phyloP scores from a whole-genome alignment of 2,329 filamentous ascomycete genomes.

The Oidium heveae region DNA sequence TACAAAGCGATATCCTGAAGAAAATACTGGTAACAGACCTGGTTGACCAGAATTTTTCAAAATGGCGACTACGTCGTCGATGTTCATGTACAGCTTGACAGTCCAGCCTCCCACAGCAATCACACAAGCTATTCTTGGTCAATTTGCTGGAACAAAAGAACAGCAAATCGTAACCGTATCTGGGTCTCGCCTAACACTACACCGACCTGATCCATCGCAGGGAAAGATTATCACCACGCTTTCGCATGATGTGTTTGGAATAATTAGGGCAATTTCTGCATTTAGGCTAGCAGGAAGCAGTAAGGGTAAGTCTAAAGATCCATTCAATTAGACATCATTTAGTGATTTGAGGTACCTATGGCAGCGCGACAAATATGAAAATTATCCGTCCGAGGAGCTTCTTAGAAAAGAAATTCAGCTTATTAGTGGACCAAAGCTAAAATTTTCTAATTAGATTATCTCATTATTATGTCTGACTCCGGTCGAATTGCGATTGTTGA shows the following conservation, averaged over 20 bases:
- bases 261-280: constrained; percentile 67
- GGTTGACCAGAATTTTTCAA: constrained; percentile 6
- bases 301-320: constrained; percentile 52
- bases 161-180: constrained; percentile 92
- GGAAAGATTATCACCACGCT: constrained; percentile 69
- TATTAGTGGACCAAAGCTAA: constrained; percentile 7
- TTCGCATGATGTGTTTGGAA: constrained; percentile 87
- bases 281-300: constrained; percentile 82
- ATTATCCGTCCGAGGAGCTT: neutral
- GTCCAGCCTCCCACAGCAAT: constrained; percentile 79
- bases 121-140: constrained; percentile 74
- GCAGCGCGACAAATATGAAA: constrained; percentile 18
- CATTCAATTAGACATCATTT: constrained; percentile 29
- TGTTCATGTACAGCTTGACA: constrained; percentile 96
- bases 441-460: constrained; percentile 42
- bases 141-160: constrained; percentile 89
- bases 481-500: constrained; percentile 86
- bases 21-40: neutral
- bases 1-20: no score
- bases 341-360: constrained; percentile 43
- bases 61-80: constrained; percentile 95
- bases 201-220: constrained; percentile 63
- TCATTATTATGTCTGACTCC: constrained; percentile 87
- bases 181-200: constrained; percentile 67
- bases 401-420: constrained; percentile 1